These are phyloP conservation scores for Dictyostelium brefeldianum DNA, from an alignment of 78 protist genomes.

Conservation along the genomic window DNA sequence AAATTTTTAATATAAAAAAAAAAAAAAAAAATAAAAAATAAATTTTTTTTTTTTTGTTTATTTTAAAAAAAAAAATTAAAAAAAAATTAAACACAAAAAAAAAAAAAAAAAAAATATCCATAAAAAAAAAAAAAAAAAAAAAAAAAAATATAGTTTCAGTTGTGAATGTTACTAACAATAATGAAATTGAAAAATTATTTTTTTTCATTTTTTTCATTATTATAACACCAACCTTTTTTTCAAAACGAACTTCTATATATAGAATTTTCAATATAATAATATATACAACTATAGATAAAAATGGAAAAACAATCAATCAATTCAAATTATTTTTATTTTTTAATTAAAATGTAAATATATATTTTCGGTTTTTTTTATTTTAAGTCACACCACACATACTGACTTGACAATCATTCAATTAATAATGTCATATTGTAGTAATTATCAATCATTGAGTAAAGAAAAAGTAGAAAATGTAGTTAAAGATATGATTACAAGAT, in stretches of 20 bases:
- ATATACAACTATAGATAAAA: background rate
- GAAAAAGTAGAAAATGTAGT: constrained; percentile 3
- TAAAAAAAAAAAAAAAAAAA: background rate
- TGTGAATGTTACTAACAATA: no score
- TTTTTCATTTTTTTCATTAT: background rate
- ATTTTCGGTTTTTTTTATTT: background rate
- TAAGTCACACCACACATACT: background rate
- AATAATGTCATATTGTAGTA: background rate
- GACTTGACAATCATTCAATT: background rate
- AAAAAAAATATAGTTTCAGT: no score
- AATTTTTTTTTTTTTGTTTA: no score
- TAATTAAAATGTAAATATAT: constrained; percentile 7
- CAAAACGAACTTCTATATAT: background rate
- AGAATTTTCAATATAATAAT: no score
- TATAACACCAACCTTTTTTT: background rate
- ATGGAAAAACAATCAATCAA: constrained; percentile 2
- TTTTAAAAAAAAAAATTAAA: no score
- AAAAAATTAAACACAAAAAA: no score
- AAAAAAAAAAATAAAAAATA: no score
- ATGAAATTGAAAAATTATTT: background rate
- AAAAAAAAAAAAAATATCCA: constrained; percentile 2
- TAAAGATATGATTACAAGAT: background rate
- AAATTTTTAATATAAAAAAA: no score
- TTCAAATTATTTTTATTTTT: constrained; percentile 33
- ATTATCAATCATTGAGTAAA: background rate